Percentiles rank a stretch among this genome's conserved stretches.
phyloP scores from a whole-genome alignment of 2,329 filamentous ascomycete species.

The Xylariales sp. region DNA sequence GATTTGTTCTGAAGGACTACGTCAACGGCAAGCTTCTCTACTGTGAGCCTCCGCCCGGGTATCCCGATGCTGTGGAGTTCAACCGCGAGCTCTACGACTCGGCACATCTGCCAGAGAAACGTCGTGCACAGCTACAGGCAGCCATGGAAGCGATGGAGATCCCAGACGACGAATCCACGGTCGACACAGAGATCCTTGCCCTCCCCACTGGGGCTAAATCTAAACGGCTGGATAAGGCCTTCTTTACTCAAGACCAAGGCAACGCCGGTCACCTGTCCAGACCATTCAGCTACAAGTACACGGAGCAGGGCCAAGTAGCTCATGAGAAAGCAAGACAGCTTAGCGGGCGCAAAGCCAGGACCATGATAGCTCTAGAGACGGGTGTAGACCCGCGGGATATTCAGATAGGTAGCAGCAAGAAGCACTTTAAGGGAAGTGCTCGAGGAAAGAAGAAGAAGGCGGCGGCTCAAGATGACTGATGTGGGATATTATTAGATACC shows the following conservation, averaged over 20 bases:
- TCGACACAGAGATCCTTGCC: slow-evolving; percentile 43
- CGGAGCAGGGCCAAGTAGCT: slow-evolving; percentile 62
- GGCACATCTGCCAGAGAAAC: slow-evolving; percentile 75
- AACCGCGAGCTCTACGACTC: slow-evolving; percentile 87
- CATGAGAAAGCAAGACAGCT: slow-evolving; percentile 58
- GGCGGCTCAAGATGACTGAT: too few relatives aligned
- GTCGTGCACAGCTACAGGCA: slow-evolving; percentile 59
- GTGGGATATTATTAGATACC: too few relatives aligned
- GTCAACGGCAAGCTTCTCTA: slow-evolving; percentile 93
- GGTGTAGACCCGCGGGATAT: slow-evolving; percentile 80
- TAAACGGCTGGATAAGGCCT: slow-evolving; percentile 75
- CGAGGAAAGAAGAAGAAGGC: slow-evolving; percentile 54
- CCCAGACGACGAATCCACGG: slow-evolving; percentile 26
- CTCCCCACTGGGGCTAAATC: slow-evolving; percentile 67
- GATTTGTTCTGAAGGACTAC: slow-evolving; percentile 92
- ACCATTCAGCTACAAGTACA: slow-evolving; percentile 90
- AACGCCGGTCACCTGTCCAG: slow-evolving; percentile 64
- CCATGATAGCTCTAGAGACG: slow-evolving; percentile 78
- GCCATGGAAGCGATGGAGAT: slow-evolving; percentile 44
- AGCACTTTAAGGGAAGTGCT: slow-evolving; percentile 84
- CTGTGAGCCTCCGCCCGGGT: slow-evolving; percentile 77
- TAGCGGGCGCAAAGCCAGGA: slow-evolving; percentile 76
- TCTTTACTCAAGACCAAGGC: slow-evolving; percentile 58
- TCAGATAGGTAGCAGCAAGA: slow-evolving; percentile 66
- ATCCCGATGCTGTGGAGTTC: slow-evolving; percentile 71